Evolutionary conservation across 169 alveolate genomes (phyloP), one percentile per base, ranked within the genome.

Genomic region (Miamiensis avidus): DNA sequence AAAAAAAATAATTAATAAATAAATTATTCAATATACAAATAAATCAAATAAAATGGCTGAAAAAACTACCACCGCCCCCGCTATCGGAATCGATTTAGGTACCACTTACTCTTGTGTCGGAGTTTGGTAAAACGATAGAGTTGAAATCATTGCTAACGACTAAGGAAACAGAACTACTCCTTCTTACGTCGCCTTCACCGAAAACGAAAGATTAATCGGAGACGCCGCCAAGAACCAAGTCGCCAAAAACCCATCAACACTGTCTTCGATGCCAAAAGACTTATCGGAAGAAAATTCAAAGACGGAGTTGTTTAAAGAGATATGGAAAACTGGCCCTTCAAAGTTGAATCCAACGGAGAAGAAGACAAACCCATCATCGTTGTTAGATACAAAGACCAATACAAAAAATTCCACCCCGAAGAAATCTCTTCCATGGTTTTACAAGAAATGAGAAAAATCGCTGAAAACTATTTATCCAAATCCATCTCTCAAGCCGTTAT

Each of bases 161-260:
- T 99, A 98, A 92, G 99, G 99, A 49, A 98, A 98, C 95, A 94
- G 99, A 78, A 98, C 99, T 78, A 98, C 99, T 27, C 99, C 99
- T 29, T 98, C 99, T 0, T 98, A 97, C 87, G 99, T 98, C 34
- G 99, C 99, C 76, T 98, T 98, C 91, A 98, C 99, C 33, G 99
- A 99, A 84, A 93, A 98, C 85, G 99, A 98, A 88, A 94, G 99
- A 83, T 94, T 98, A 64, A 96, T 99, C 33, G 99, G 99, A 16
- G 99, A 97, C 79, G 99, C 99, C 33, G 99, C 99, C 16, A 91
- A 91, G 82, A 84, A 85, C 81, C 87, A 89, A 88, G 84, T 75
- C 25, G 88, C 91, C 29, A 89, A 88, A 84, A 92, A 92, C 49
- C 95, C 94, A 25, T 34, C n/a, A 89, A 92, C 78, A 92, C 95